Conservation (phyloP, 163 green algal genomes). For the Chlorella variabilis region DNA sequence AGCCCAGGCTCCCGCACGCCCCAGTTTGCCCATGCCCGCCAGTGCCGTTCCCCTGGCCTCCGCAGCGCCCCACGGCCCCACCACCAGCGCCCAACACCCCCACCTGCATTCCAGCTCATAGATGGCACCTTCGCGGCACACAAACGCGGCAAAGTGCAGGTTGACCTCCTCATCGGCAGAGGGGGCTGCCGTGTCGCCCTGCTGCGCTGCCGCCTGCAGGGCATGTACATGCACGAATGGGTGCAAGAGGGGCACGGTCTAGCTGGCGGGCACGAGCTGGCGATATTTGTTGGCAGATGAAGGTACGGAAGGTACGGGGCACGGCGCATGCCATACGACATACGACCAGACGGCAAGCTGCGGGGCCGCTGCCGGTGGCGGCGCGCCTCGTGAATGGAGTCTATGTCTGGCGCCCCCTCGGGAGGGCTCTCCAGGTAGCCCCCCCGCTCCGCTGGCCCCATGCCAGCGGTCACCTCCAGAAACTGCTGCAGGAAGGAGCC, state of each 20-base stretch:
- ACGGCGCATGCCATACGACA: too few relatives aligned
- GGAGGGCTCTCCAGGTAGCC: constrained; percentile 82
- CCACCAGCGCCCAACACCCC: not conserved
- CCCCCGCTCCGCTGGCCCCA: constrained; percentile 69
- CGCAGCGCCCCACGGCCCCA: not conserved
- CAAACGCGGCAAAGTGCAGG: constrained; percentile 80
- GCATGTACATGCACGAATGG: not conserved
- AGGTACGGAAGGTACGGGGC: too few relatives aligned
- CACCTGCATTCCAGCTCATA: constrained; percentile 84
- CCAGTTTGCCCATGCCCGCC: too few relatives aligned
- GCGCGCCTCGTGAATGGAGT: constrained; percentile 84
- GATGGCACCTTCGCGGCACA: constrained; percentile 57
- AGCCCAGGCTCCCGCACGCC: too few relatives aligned
- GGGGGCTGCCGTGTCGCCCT: constrained; percentile 75
- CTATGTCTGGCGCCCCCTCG: constrained; percentile 76
- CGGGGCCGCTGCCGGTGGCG: too few relatives aligned
- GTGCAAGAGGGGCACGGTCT: not conserved
- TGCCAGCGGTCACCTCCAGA: constrained; percentile 59
- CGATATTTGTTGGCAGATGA: too few relatives aligned
- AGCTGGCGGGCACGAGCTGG: not conserved
- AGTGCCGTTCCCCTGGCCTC: too few relatives aligned
- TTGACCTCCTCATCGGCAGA: constrained; percentile 76
- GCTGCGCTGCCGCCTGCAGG: constrained; percentile 68
- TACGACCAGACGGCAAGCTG: too few relatives aligned
- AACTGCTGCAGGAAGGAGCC: constrained; percentile 85